Conservation (phyloP, 1,284 basidiomycete species). For the Apiotrichum sp. region DNA sequence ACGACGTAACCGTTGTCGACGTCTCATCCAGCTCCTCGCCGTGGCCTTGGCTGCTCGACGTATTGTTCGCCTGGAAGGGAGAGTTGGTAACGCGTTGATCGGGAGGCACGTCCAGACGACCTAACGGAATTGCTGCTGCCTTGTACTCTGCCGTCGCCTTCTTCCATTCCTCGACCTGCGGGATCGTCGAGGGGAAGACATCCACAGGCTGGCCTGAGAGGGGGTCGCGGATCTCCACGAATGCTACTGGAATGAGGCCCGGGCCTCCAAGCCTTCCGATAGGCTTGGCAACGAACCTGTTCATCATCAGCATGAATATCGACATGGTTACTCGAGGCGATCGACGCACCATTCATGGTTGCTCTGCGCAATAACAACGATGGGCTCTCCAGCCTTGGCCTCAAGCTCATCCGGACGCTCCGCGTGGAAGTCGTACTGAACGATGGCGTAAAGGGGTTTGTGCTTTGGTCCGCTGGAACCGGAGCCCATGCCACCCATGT, state of each 20-base stretch:
- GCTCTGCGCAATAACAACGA: slow-evolving; percentile 59
- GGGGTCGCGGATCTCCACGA: slow-evolving; percentile 93
- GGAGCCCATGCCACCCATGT: too few relatives aligned
- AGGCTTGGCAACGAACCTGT: slow-evolving; percentile 68
- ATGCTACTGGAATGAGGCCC: slow-evolving; percentile 91
- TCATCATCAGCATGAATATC: not conserved
- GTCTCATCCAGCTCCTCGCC: not conserved
- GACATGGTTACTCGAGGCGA: too few relatives aligned
- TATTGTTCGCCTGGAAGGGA: slow-evolving; percentile 22
- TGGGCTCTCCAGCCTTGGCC: slow-evolving; percentile 85
- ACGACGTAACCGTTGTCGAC: slow-evolving; percentile 10
- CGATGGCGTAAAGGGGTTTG: slow-evolving; percentile 67
- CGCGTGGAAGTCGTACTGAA: slow-evolving; percentile 89
- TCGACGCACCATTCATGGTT: slow-evolving; percentile 48
- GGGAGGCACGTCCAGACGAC: slow-evolving; percentile 68
- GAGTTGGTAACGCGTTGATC: slow-evolving; percentile 41
- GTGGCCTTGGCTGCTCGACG: not conserved
- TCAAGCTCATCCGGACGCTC: slow-evolving; percentile 95
- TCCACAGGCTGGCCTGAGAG: slow-evolving; percentile 64
- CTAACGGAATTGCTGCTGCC: slow-evolving; percentile 89
- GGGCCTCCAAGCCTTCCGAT: slow-evolving; percentile 91
- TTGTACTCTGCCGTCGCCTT: slow-evolving; percentile 91
- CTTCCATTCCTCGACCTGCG: slow-evolving; percentile 97
- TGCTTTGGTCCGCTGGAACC: slow-evolving; percentile 4
- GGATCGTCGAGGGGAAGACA: slow-evolving; percentile 71